These are phyloP conservation scores for Lactarius evosmus DNA, from an alignment of 768 basidiomycete species.

Conservation along the genomic window DNA sequence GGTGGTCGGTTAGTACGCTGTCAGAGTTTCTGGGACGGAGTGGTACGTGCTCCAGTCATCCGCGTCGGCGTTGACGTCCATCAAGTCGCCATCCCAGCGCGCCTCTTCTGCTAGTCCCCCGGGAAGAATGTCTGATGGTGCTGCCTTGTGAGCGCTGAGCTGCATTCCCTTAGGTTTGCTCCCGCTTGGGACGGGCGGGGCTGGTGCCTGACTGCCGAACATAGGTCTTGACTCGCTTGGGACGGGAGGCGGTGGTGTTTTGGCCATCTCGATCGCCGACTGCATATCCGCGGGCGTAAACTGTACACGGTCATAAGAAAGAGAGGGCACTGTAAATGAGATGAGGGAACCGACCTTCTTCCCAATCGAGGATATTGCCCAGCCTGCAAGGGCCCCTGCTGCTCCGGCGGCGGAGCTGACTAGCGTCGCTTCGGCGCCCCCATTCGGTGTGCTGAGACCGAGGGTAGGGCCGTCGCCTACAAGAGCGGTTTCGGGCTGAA, in stretches of 20 bases:
- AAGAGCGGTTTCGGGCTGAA: slow-evolving; percentile 55
- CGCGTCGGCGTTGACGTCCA: slow-evolving; percentile 89
- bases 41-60: slow-evolving; percentile 86
- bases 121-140: slow-evolving; percentile 41
- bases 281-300: slow-evolving; percentile 9
- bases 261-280: slow-evolving; percentile 9
- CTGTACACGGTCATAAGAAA: slow-evolving; percentile 1
- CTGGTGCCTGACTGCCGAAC: not conserved
- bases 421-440: slow-evolving; percentile 43
- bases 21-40: slow-evolving; percentile 5
- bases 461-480: slow-evolving; percentile 28
- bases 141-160: slow-evolving; percentile 56
- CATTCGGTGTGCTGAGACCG: slow-evolving; percentile 27
- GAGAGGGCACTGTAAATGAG: not conserved
- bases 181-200: slow-evolving; percentile 25
- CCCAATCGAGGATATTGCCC: slow-evolving; percentile 90
- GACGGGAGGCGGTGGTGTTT: slow-evolving; percentile 17
- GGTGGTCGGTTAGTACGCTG: not conserved
- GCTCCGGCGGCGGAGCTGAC: slow-evolving; percentile 89
- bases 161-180: slow-evolving; percentile 61
- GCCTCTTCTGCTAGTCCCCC: slow-evolving; percentile 60
- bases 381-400: slow-evolving; percentile 88
- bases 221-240: slow-evolving; percentile 20
- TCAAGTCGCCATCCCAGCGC: slow-evolving; percentile 64
- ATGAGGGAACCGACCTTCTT: slow-evolving; percentile 55